Base-by-base conservation (phyloP, 768 basidiomycete species). In the Ramaria rubella region DNA sequence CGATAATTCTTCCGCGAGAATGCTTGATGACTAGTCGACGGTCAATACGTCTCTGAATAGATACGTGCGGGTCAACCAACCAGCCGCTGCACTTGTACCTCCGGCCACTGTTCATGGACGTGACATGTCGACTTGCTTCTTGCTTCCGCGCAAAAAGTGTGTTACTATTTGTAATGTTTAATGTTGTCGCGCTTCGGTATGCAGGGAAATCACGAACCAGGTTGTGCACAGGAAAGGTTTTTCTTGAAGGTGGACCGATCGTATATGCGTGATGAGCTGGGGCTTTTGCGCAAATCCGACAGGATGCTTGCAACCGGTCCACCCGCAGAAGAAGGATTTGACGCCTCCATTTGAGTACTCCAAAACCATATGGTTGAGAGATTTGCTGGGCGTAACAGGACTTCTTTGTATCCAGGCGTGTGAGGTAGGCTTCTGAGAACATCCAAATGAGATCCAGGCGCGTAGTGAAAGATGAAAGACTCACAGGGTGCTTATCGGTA, bases 71-170 rank as follows among this genome's bases (percentile, higher is more conserved):
- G 36, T n/a, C 8, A 38, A 34, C 45, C n/a, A n/a, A 56, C 55
- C 55, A 56, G 31, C 44, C 55, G 26, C 55, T 56, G 31, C 55
- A 56, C 31, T 56, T 56, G 43, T 56, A 56, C 43, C 48, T 49
- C 55, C 45, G 46, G 26, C 55, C 45, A 15, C 44, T 56, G 45
- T 56, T 56, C 55, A 56, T 48, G 21, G 55, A 46, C 9, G 31
- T 30, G 19, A 56, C 55, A 33, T 56, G 55, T 30, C 55, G 55
- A 34, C 43, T 49, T 8, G 55, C 55, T 34, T 56, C 55, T 49
- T 56, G 55, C 36, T 56, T 56, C 5, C 55, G 44, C 24, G 44
- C 26, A 48, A 56, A 56, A 5, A n/a, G 45, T 12, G 55, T 56
- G n/a, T 49, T 49, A 27, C 55, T 56, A 27, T 21, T 26, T 15